These are phyloP conservation scores for Thymus mandschuricus DNA, from an alignment of 257 asterid species.

Conservation along the genomic window DNA sequence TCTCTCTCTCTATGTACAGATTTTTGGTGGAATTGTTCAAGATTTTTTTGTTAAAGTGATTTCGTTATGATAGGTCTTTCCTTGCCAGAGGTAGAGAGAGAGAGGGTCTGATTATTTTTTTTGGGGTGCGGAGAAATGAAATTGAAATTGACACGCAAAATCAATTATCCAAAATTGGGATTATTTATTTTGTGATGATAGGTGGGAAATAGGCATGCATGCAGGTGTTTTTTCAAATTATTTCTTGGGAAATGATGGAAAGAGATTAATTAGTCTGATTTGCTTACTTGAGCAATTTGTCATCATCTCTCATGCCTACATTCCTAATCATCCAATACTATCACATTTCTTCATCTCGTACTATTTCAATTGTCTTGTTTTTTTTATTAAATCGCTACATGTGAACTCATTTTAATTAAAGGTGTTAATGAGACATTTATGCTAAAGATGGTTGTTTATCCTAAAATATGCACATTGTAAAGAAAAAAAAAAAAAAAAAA, in stretches of 20 bases:
- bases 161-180: conserved; percentile 8
- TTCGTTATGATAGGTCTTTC: conserved; percentile 29
- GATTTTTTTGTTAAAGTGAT: too few relatives aligned
- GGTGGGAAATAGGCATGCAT: conserved; percentile 13
- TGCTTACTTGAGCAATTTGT: conserved; percentile 21
- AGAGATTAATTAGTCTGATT: conserved; percentile 10
- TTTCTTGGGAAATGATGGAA: not conserved
- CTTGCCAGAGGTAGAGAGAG: conserved; percentile 8
- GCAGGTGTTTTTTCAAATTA: conserved; percentile 31
- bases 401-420: too few relatives aligned
- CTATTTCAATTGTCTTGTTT: too few relatives aligned
- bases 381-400: too few relatives aligned
- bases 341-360: too few relatives aligned
- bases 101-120: not conserved
- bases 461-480: too few relatives aligned
- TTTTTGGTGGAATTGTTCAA: too few relatives aligned
- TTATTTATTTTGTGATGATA: not conserved
- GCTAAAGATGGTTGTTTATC: too few relatives aligned
- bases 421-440: too few relatives aligned
- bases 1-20: too few relatives aligned
- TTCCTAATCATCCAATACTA: too few relatives aligned
- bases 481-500: too few relatives aligned
- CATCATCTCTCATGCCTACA: not conserved
- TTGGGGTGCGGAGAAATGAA: conserved; percentile 8
- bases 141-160: conserved; percentile 32